Evolutionary conservation across 2,329 filamentous ascomycete genomes (phyloP).

Genomic region (Chrysoporthe puriensis): DNA sequence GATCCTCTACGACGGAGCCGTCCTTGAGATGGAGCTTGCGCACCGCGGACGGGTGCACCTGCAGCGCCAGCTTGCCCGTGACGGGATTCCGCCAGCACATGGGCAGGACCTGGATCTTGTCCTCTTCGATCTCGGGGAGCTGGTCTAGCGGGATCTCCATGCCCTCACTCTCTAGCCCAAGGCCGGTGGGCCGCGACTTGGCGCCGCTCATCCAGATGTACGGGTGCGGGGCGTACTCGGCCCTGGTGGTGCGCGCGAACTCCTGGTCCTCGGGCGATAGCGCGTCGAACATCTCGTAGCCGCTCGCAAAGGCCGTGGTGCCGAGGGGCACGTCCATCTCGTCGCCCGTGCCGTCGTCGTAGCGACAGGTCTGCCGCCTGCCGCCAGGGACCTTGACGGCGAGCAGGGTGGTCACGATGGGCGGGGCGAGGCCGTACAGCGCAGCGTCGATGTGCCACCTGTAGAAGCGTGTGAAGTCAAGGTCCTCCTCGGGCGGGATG

Average conservation of each 20-base stretch:
- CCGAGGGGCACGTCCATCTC: constrained; percentile 71
- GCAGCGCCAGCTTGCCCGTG: constrained; percentile 69
- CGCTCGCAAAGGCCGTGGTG: constrained; percentile 75
- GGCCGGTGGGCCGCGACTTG: constrained; percentile 67
- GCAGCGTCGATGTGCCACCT: constrained; percentile 83
- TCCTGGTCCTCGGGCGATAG: constrained; percentile 68
- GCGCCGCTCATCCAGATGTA: constrained; percentile 81
- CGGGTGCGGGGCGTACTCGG: constrained; percentile 79
- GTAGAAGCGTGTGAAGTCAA: constrained; percentile 64
- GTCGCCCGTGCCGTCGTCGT: constrained; percentile 72
- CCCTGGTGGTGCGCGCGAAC: constrained; percentile 67
- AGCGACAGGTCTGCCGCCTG: constrained; percentile 67
- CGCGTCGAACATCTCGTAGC: constrained; percentile 70
- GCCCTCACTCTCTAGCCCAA: constrained; percentile 71
- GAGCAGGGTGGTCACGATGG: constrained; percentile 72
- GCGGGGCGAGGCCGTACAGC: constrained; percentile 74
- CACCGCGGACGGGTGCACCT: constrained; percentile 74
- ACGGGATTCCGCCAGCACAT: constrained; percentile 80
- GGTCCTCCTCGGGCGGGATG: constrained; percentile 56
- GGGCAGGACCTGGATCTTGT: constrained; percentile 72
- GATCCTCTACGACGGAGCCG: constrained; percentile 70
- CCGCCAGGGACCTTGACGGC: constrained; percentile 74
- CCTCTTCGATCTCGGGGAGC: constrained; percentile 61
- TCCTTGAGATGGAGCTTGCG: constrained; percentile 69
- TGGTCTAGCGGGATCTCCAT: constrained; percentile 48